Conservation (phyloP, 2,329 filamentous ascomycete species). For the Didymella pomorum region DNA sequence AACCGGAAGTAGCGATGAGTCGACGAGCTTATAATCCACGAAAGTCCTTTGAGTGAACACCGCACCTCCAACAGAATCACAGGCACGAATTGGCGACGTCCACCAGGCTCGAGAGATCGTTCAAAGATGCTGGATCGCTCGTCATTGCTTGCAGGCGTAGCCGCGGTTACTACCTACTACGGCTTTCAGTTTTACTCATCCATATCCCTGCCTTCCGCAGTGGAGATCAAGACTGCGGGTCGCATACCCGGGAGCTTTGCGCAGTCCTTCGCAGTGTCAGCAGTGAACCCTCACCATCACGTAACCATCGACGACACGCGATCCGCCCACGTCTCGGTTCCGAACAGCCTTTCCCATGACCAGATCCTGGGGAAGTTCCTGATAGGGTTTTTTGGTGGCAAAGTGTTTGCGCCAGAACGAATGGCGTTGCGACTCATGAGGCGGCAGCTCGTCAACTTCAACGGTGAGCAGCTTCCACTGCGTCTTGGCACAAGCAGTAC, state of each 20-base stretch:
- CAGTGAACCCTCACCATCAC: neutral
- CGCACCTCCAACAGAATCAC: too few relatives aligned
- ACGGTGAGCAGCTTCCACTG: neutral
- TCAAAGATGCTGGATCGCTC: too few relatives aligned
- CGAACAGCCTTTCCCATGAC: neutral
- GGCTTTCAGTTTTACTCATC: neutral
- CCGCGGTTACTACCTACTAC: neutral
- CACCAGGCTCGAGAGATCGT: too few relatives aligned
- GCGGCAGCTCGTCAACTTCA: conserved; percentile 1
- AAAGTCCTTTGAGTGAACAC: too few relatives aligned
- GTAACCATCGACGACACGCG: neutral
- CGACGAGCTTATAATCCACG: neutral
- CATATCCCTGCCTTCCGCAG: neutral
- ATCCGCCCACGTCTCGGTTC: neutral
- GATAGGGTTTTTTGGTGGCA: neutral
- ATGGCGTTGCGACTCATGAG: neutral
- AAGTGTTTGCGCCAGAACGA: conserved; percentile 7
- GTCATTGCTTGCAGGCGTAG: neutral
- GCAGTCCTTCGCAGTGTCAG: conserved; percentile 1
- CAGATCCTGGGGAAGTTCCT: conserved; percentile 9
- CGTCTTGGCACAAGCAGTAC: neutral
- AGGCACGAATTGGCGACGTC: too few relatives aligned
- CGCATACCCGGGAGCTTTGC: neutral
- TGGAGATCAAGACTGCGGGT: neutral
- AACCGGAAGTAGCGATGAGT: neutral